A percentile compares a stretch with the other conserved stretches of the same genome.
Conservation (phyloP, 768 basidiomycete species). For the Suillus alpinus region DNA sequence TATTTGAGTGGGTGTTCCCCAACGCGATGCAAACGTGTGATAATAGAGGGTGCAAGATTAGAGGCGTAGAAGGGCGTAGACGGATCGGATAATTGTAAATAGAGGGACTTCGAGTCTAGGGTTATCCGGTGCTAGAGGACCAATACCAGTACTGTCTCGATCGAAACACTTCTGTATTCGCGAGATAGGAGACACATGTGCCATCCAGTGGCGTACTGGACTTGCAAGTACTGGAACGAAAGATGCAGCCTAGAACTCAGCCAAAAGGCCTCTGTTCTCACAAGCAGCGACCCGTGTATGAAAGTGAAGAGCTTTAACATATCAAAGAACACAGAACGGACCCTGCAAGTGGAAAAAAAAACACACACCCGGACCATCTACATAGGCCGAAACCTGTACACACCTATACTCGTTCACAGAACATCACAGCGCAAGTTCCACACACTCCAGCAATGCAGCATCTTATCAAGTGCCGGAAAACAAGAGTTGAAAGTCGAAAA, state of each 20-base stretch:
- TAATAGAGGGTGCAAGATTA: background rate
- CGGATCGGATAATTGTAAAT: no score
- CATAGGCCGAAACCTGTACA: background rate
- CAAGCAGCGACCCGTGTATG: background rate
- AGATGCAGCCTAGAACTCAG: background rate
- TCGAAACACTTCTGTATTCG: background rate
- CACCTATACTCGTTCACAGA: background rate
- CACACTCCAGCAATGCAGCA: background rate
- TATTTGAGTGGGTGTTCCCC: background rate
- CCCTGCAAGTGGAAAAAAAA: slow-evolving; percentile 1
- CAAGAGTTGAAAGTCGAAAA: background rate
- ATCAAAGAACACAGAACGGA: background rate
- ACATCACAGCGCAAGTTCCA: background rate
- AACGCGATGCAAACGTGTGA: background rate
- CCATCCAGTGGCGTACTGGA: background rate
- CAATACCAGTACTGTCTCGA: background rate
- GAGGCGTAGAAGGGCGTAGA: background rate
- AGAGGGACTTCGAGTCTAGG: background rate
- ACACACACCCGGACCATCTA: background rate
- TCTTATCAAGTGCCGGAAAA: background rate
- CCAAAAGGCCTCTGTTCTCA: background rate
- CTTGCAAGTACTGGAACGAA: background rate
- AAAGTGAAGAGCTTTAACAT: background rate
- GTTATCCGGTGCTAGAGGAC: background rate
- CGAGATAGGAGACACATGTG: background rate